Evolutionary conservation across 495 filamentous ascomycete species (phyloP).

Genomic region (Pyrenula aspistea): DNA sequence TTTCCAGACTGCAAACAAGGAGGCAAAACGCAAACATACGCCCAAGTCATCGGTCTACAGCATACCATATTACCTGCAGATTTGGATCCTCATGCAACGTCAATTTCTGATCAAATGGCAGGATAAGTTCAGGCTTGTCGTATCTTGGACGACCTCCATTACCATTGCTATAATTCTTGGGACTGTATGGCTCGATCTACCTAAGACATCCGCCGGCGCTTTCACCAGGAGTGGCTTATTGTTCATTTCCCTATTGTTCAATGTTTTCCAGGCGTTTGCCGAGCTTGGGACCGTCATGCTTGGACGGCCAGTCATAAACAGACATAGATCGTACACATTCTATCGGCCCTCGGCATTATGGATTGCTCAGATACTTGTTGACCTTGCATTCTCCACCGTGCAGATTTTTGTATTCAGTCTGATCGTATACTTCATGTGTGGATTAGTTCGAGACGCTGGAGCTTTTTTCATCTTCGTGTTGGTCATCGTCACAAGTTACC

Average conservation of each 20-base stretch:
- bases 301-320: conserved; percentile 63
- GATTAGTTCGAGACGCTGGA: conserved; percentile 50
- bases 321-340: conserved; percentile 69
- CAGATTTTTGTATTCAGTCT: conserved; percentile 60
- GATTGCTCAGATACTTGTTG: conserved; percentile 70
- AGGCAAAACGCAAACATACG: conserved; percentile 63
- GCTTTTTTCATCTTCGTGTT: conserved; percentile 73
- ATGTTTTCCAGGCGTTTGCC: conserved; percentile 66
- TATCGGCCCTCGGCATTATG: conserved; percentile 68
- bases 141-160: conserved; percentile 66
- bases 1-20: conserved; percentile 62
- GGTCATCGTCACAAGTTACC: conserved; percentile 55
- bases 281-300: conserved; percentile 62
- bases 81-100: conserved; percentile 72
- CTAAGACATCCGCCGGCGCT: conserved; percentile 52
- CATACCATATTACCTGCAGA: conserved; percentile 64
- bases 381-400: conserved; percentile 54
- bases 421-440: conserved; percentile 74
- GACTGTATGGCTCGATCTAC: conserved; percentile 63
- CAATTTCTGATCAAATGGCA: conserved; percentile 80
- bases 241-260: conserved; percentile 67
- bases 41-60: conserved; percentile 62
- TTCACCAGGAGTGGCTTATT: conserved; percentile 69
- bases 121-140: conserved; percentile 61
- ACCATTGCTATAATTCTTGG: conserved; percentile 67